Evolutionary conservation across 768 basidiomycete species (phyloP).

Genomic region (Phanerochaete carnosa): DNA sequence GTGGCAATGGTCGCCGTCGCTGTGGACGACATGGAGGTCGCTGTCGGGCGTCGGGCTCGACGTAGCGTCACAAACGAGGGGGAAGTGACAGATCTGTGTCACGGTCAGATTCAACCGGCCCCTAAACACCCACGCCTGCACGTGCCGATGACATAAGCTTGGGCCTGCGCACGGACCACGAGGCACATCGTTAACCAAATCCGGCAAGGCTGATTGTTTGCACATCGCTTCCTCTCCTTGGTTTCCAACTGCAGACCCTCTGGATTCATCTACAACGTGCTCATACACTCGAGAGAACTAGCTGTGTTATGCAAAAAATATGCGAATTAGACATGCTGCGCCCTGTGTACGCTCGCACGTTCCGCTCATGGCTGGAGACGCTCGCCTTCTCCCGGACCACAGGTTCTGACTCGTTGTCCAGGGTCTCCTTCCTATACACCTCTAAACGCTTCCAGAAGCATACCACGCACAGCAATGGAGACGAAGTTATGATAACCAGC

Average conservation of each 20-base stretch:
- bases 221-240: background rate
- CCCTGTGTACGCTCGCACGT: conserved; percentile 7
- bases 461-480: background rate
- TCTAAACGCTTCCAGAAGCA: background rate
- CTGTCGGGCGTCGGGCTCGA: conserved; percentile 7
- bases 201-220: background rate
- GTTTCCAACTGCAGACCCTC: background rate
- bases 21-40: conserved; percentile 17
- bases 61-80: conserved; percentile 23
- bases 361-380: conserved; percentile 3
- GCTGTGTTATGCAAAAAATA: background rate
- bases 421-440: background rate
- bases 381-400: background rate
- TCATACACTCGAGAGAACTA: background rate
- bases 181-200: background rate
- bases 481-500: background rate
- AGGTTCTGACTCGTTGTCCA: conserved; percentile 1
- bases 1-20: conserved; percentile 9
- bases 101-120: conserved; percentile 15
- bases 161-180: conserved; percentile 8
- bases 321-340: background rate
- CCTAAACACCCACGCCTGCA: background rate
- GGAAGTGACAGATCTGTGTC: conserved; percentile 28
- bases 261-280: background rate
- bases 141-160: background rate